Evolutionary conservation across 345 rosid genomes (phyloP).

Genomic region (Punica granatum): DNA sequence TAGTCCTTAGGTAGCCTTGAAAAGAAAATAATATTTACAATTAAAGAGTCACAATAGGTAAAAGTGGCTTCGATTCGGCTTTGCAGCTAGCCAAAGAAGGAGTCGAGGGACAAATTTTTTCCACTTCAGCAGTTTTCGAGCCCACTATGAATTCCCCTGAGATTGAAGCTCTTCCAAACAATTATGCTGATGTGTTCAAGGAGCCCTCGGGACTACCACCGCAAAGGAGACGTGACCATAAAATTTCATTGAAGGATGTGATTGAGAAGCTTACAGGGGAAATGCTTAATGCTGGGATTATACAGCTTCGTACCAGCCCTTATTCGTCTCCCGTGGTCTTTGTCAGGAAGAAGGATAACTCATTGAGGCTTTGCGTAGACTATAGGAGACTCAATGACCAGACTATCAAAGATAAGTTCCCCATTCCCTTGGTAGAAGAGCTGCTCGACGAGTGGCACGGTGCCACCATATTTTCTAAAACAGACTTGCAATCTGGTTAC

Average conservation of each 20-base stretch:
- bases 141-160: too few relatives aligned
- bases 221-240: too few relatives aligned
- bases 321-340: neutral
- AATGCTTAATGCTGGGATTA: neutral
- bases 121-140: too few relatives aligned
- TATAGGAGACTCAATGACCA: neutral
- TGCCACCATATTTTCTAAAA: neutral
- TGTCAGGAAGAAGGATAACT: neutral
- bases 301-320: neutral
- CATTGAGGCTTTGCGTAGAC: neutral
- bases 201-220: too few relatives aligned
- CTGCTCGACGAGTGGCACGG: neutral
- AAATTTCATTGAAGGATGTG: neutral
- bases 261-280: neutral
- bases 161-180: too few relatives aligned
- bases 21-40: too few relatives aligned
- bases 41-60: too few relatives aligned
- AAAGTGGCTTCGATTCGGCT: too few relatives aligned
- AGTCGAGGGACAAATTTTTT: too few relatives aligned
- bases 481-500: neutral
- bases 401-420: neutral
- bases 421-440: neutral
- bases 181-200: too few relatives aligned
- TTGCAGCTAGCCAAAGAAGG: too few relatives aligned
- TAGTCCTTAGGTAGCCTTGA: too few relatives aligned